phyloP scores from a whole-genome alignment of 2,329 filamentous ascomycete species.

The Scedosporium apiospermum region DNA sequence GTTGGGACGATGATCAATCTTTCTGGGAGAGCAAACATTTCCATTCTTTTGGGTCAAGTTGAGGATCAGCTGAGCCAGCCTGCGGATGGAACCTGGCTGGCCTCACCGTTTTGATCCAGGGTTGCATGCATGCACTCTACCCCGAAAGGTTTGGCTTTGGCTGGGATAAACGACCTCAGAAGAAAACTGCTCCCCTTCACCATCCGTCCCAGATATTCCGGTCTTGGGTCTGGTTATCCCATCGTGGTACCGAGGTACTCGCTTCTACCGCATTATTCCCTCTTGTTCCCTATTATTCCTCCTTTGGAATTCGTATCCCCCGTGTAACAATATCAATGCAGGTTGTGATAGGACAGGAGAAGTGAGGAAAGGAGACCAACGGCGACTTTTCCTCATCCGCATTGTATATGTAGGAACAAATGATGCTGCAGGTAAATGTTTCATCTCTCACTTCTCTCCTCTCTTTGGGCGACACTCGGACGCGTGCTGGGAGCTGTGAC shows the following conservation, averaged over 20 bases:
- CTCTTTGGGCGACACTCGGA: background rate
- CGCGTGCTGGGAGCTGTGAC: background rate
- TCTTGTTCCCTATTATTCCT: background rate
- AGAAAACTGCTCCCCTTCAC: background rate
- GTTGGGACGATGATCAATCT: background rate
- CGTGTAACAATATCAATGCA: too few species aligned
- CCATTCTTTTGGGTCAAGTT: background rate
- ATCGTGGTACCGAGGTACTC: background rate
- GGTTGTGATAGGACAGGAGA: too few species aligned
- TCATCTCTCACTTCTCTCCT: background rate
- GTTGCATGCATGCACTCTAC: background rate
- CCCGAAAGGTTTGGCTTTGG: background rate
- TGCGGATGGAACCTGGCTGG: too few species aligned
- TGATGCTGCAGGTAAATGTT: constrained; percentile 1
- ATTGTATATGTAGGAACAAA: background rate
- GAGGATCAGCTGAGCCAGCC: background rate
- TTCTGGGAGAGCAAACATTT: background rate
- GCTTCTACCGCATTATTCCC: background rate
- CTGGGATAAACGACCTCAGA: too few species aligned
- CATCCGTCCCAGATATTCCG: background rate
- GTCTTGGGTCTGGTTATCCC: background rate
- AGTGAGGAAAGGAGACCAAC: background rate
- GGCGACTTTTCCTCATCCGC: background rate
- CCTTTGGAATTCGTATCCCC: background rate
- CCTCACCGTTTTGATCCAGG: background rate